Evolutionary conservation across 1,284 basidiomycete genomes (phyloP), one percentile per base, ranked within the genome.

Genomic region (Trametes sp.): DNA sequence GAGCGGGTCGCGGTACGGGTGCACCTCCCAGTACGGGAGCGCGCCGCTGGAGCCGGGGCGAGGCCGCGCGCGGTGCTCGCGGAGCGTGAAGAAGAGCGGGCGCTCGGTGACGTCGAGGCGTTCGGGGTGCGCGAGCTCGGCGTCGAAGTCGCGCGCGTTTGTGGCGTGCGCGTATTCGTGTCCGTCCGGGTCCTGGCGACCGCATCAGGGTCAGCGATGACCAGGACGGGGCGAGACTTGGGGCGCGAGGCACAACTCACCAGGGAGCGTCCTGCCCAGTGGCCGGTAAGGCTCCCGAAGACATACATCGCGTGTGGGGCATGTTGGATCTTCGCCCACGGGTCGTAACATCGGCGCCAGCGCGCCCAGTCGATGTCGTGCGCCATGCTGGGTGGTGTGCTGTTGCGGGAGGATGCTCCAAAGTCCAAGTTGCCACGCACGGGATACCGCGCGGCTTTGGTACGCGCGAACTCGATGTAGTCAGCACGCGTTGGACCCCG

Each of bases 341-440:
- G 72, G 52, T 84, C 76, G 9, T 71, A 77, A 68, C 89, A 90
- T 21, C 81, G 74, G 5, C 79, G 71, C 62, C 82, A 74, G 2
- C 89, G 78, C 70, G 81, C 83, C 82, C 86, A 89, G 59, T 87
- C 85, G 55, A 79, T 74, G 62, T 92, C 89, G 82, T 83, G 87
- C 8, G 66, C 64, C 0, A 69, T 69, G 50, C 83, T 85, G 23
- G 71, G 71, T n/a, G n/a, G n/a, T n/a, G n/a, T n/a, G 19, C 76
- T 69, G 64, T 61, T 16, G 72, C 62, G 19, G 63, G n/a, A n/a
- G n/a, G 59, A 36, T 61, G 63, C 28, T 55, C 59, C 67, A 68
- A 72, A 1, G 46, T n/a, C 76, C 80, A 80, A 83, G 23, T 65
- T 66, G 23, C 69, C 79, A 42, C 54, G 62, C 0, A 66, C 61